phyloP scores from a whole-genome alignment of 768 basidiomycete species.

The Tylopilus plumbeoviolaceoides region DNA sequence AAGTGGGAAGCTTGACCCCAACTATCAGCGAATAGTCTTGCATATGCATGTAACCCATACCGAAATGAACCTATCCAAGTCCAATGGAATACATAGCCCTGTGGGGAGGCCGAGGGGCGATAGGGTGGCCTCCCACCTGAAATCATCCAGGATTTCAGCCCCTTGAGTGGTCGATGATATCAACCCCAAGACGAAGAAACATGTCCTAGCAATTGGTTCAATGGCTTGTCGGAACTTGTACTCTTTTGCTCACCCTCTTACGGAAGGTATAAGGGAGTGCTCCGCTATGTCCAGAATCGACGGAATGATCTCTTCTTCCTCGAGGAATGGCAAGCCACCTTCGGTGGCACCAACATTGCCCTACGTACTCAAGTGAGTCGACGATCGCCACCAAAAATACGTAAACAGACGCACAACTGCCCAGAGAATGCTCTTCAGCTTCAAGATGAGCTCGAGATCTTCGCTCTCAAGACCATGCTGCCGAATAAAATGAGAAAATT shows the following conservation, averaged over 20 bases:
- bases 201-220: slow-evolving; percentile 59
- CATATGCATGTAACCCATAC: slow-evolving; percentile 42
- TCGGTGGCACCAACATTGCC: slow-evolving; percentile 91
- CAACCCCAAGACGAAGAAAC: slow-evolving; percentile 92
- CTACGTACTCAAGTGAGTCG: slow-evolving; percentile 37
- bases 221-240: neutral
- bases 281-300: slow-evolving; percentile 89
- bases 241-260: slow-evolving; percentile 72
- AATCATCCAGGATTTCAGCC: slow-evolving; percentile 89
- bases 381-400: neutral
- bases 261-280: slow-evolving; percentile 82
- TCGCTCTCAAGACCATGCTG: slow-evolving; percentile 81
- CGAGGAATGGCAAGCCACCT: slow-evolving; percentile 90
- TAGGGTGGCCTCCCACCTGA: slow-evolving; percentile 87
- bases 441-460: slow-evolving; percentile 80
- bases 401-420: slow-evolving; percentile 71
- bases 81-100: slow-evolving; percentile 86
- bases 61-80: slow-evolving; percentile 73
- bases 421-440: slow-evolving; percentile 95
- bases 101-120: slow-evolving; percentile 84
- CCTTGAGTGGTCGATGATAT: slow-evolving; percentile 91
- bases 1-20: slow-evolving; percentile 61
- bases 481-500: slow-evolving; percentile 88
- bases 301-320: slow-evolving; percentile 93
- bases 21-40: slow-evolving; percentile 1